These are phyloP conservation scores for Venturia carpophila DNA, from an alignment of 2,329 filamentous ascomycete species.

Conservation along the genomic window DNA sequence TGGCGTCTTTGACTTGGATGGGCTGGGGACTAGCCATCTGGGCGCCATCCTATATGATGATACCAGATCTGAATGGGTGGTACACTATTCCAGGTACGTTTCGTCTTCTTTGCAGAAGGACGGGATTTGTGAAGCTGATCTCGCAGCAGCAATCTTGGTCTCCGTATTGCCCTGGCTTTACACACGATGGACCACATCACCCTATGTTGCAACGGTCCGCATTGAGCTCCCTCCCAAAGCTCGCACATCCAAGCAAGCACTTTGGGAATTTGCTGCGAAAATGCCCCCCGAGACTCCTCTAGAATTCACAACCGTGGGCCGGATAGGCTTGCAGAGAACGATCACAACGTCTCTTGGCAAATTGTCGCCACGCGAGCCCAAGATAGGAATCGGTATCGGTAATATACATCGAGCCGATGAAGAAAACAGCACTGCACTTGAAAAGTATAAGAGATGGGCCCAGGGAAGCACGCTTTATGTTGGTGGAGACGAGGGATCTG, in stretches of 20 bases:
- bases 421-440: neutral
- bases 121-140: constrained; percentile 38
- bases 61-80: neutral
- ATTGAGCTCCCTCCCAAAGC: constrained; percentile 60
- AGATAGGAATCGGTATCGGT: constrained; percentile 25
- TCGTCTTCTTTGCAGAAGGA: neutral
- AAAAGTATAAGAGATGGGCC: neutral
- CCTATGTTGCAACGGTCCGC: constrained; percentile 66
- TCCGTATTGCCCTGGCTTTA: constrained; percentile 58
- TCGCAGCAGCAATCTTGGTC: constrained; percentile 51
- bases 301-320: constrained; percentile 36
- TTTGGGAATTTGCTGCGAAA: constrained; percentile 45
- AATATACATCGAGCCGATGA: constrained; percentile 22
- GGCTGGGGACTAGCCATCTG: constrained; percentile 46
- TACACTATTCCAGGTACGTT: constrained; percentile 3
- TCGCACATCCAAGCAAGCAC: constrained; percentile 49
- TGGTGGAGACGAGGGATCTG: constrained; percentile 4
- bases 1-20: constrained; percentile 63
- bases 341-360: constrained; percentile 24
- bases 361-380: constrained; percentile 23
- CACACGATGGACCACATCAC: constrained; percentile 56
- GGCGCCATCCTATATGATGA: neutral
- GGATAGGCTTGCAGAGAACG: constrained; percentile 32
- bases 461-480: constrained; percentile 7
- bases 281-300: constrained; percentile 37